Evolutionary conservation across 768 basidiomycete genomes (phyloP).

Genomic region (Leccinum longicurvipes): DNA sequence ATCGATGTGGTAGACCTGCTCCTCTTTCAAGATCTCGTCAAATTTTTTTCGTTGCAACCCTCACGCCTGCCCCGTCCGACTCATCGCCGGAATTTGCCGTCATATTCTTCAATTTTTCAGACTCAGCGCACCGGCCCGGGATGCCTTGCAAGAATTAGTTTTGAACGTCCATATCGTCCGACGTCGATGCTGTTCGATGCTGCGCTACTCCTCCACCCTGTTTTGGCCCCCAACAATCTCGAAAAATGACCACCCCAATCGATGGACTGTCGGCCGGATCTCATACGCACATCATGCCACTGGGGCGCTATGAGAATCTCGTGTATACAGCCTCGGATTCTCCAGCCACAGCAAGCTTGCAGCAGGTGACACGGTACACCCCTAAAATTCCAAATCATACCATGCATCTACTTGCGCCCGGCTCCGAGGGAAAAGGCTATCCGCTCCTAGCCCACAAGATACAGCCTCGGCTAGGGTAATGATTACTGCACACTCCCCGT

Average conservation of each 20-base stretch:
- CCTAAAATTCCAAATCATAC: not conserved
- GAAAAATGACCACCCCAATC: no score
- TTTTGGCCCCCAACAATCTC: no score
- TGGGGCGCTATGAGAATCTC: not conserved
- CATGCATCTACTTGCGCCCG: not conserved
- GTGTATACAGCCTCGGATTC: not conserved
- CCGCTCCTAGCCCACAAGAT: not conserved
- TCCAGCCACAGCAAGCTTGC: not conserved
- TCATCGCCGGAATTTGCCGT: conserved; percentile 20
- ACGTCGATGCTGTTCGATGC: not conserved
- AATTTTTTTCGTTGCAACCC: conserved; percentile 13
- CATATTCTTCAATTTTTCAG: not conserved
- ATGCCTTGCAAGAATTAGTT: no score
- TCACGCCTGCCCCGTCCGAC: conserved; percentile 5
- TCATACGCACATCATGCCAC: not conserved
- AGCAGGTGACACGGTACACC: no score
- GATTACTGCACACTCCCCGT: not conserved
- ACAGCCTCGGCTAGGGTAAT: no score
- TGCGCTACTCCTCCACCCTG: no score
- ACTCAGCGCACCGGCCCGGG: conserved; percentile 19
- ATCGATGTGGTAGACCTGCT: conserved; percentile 4
- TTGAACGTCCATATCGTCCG: no score
- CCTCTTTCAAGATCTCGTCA: no score
- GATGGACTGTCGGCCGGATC: no score
- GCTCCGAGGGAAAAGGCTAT: not conserved